phyloP scores from a whole-genome alignment of 2,329 filamentous ascomycete species.

The Ophiostoma ulmi region DNA sequence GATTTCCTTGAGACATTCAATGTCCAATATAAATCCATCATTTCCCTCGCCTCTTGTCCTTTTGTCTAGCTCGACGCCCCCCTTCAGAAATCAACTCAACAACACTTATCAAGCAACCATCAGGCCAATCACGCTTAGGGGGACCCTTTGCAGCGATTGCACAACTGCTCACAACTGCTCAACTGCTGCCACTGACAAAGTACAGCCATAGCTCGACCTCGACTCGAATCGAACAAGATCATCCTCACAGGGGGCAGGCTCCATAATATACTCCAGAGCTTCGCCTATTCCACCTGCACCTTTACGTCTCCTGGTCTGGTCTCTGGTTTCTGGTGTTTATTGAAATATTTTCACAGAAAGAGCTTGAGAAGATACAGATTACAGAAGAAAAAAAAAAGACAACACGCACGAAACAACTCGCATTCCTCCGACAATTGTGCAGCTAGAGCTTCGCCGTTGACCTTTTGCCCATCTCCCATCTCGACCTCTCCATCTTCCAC shows the following conservation, averaged over 20 bases:
- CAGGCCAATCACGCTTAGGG: background rate
- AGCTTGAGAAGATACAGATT: background rate
- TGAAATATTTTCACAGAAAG: background rate
- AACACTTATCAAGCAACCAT: background rate
- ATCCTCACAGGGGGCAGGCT: background rate
- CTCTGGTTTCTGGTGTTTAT: background rate
- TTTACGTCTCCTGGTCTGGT: background rate
- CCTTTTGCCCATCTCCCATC: background rate
- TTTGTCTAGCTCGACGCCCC: background rate
- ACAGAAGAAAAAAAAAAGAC: too few species aligned
- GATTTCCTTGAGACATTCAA: background rate
- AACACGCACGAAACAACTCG: too few species aligned
- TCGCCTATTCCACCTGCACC: background rate
- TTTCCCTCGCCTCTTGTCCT: background rate
- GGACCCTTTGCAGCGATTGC: background rate
- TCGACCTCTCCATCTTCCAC: background rate
- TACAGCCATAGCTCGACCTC: background rate
- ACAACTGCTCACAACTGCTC: background rate
- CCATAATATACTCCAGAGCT: conserved; percentile 5
- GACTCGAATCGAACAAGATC: conserved; percentile 4
- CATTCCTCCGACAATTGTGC: background rate
- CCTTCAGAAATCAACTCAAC: background rate
- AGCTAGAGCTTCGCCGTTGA: background rate
- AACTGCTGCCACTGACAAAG: background rate
- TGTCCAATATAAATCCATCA: background rate